Evolutionary conservation across 1,284 basidiomycete species (phyloP), one percentile per base, ranked within the genome.

Genomic region (Sanghuangporus weigelae): DNA sequence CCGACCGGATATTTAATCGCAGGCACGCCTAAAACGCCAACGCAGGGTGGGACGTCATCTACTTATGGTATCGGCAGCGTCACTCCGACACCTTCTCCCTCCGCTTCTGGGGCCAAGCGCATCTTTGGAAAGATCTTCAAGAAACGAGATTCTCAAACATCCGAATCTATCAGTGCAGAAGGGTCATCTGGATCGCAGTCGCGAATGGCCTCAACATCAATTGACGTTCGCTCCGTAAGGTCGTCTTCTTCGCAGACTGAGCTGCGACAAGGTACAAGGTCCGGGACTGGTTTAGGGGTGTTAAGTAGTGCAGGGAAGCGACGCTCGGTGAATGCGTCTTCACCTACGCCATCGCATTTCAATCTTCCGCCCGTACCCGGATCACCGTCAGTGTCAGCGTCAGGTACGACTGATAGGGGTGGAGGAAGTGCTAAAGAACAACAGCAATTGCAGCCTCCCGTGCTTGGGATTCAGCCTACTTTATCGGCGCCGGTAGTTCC

Each of bases 101-200:
- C 70, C 51, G 67, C 67, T 60, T 73, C 71, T 7, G 76, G 77
- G 16, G 70, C 81, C 11, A 90, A 86, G 73, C 87, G 85, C 71
- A 76, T 93, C 49, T 90, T 93, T 69, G 82, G 86, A 42, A 87
- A 84, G 71, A 76, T 93, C 44, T 92, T 93, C 78, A 88, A 83
- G 74, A 85, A 83, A 74, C 84, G 84, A 69, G 79, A 80, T 38
- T 59, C 61, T 14, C n/a, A 61, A 10, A 51, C 54, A 55, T 21
- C 64, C 42, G 16, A 16, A n/a, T 19, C 44, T 46, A 19, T 46
- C 12, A 54, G 10, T 0, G 63, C 7, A 66, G 70, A n/a, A 36
- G 14, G 14, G 8, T 12, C 51, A 19, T 12, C 23, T 26, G 51
- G 31, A 6, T 14, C 48, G 19, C 62, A 60, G 42, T 50, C 44